These are phyloP conservation scores for Yarrowia sp. DNA, from an alignment of 805 yeast genomes.

Conservation along the genomic window DNA sequence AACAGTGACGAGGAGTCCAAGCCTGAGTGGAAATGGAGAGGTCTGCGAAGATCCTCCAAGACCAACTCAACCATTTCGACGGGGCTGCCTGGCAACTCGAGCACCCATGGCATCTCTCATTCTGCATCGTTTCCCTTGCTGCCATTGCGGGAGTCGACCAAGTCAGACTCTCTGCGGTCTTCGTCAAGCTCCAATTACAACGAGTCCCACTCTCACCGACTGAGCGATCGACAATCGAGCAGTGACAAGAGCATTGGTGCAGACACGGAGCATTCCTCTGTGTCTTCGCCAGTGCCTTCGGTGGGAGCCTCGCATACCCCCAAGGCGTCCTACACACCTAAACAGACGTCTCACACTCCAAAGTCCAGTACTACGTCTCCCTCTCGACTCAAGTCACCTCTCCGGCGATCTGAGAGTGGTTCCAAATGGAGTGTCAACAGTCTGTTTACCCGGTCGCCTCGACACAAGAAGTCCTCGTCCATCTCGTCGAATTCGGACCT, in stretches of 20 bases:
- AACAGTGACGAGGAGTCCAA: constrained; percentile 26
- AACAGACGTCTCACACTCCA: constrained; percentile 1
- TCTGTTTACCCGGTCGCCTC: constrained; percentile 17
- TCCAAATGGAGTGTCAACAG: constrained; percentile 21
- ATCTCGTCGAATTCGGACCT: constrained; percentile 9
- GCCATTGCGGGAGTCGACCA: constrained; percentile 3
- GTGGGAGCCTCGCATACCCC: background rate
- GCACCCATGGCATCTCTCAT: background rate
- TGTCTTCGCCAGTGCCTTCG: constrained; percentile 8
- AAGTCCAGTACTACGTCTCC: constrained; percentile 9
- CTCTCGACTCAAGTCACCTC: constrained; percentile 23
- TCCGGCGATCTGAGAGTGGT: constrained; percentile 17
- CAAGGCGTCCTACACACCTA: constrained; percentile 4
- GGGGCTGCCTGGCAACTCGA: background rate
- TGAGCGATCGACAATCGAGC: constrained; percentile 21
- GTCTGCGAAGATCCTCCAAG: constrained; percentile 14
- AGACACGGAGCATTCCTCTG: constrained; percentile 12
- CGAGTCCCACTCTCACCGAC: constrained; percentile 9
- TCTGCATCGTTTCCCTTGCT: constrained; percentile 9
- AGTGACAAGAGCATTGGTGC: constrained; percentile 25
- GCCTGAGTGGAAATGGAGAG: constrained; percentile 13
- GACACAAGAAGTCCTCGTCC: constrained; percentile 23
- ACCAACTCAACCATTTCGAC: constrained; percentile 18
- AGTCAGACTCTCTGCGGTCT: constrained; percentile 6
- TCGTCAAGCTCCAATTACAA: constrained; percentile 14